Evolutionary conservation across 495 filamentous ascomycete species (phyloP), one percentile per base, ranked within the genome.

Genomic region (Aspergillus coremiiformis): DNA sequence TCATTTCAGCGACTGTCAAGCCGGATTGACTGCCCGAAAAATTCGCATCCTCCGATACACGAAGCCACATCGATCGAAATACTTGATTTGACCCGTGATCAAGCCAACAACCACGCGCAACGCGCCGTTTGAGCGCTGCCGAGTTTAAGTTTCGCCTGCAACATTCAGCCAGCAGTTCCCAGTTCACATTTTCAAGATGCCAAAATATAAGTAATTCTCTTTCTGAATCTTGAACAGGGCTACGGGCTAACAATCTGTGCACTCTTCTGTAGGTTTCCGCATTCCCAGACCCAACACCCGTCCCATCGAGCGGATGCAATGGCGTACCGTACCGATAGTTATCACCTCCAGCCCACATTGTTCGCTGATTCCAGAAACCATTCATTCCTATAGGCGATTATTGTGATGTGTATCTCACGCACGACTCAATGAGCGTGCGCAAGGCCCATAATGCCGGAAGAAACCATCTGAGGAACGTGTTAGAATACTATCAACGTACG

Each of bases 361-460:
- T 39, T 37, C n/a, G 19, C 35, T 49, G 33, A 49, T 19, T 54
- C 30, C 32, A 46, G 43, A 12, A 8, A n/a, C n/a, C n/a, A n/a
- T n/a, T n/a, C 37, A 48, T 35, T 32, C 41, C 59, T 69, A 72
- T 69, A 88, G 91, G 93, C 78, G 93, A 98, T 69, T 98, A 97
- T 77, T 98, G 93, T 81, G 93, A 98, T 85, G 94, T 98, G 69
- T 98, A 98, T 79, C 87, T 98, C 58, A 98, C 94, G 52, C 93
- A 98, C 78, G 94, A 98, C 83, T 95, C 89, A 12, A 98, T 97
- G 91, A 95, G 89, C 74, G 93, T 98, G 64, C 89, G 93, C 63
- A 96, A 96, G 73, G 93, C 93, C 14, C 93, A 98, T 72, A 98
- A 98, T 77, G 86, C 81, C 61, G 93, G 93, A 52, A 82, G 92